Percentiles rank a stretch among this genome's conserved stretches.
These are phyloP conservation scores for Solanum lycopersicoides DNA, from an alignment of 257 asterid species.

Conservation along the genomic window DNA sequence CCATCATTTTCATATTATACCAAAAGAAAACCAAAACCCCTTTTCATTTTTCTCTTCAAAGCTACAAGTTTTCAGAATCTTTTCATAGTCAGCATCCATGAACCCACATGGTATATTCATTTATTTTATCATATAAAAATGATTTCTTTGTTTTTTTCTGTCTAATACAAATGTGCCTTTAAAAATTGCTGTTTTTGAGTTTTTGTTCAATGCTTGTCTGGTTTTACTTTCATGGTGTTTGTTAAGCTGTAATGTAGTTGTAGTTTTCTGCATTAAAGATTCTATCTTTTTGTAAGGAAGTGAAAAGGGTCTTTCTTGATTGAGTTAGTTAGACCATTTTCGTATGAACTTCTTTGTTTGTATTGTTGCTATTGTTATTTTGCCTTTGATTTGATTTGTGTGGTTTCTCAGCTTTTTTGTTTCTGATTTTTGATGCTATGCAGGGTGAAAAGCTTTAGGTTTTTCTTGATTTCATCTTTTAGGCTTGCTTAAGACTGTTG, in stretches of 20 bases:
- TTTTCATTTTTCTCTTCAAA: background rate
- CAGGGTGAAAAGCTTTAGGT: background rate
- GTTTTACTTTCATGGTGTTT: background rate
- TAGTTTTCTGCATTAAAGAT: background rate
- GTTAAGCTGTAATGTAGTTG: background rate
- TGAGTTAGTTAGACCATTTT: background rate
- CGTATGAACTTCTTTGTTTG: background rate
- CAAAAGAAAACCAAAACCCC: background rate
- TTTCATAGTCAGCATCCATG: background rate
- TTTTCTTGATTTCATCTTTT: background rate
- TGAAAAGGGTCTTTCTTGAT: background rate
- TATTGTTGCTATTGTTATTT: background rate
- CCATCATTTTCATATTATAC: background rate
- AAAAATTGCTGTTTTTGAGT: background rate
- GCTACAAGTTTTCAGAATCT: background rate
- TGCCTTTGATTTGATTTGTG: background rate
- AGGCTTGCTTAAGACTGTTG: background rate
- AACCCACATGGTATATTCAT: background rate
- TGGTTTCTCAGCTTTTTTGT: background rate
- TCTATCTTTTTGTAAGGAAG: background rate
- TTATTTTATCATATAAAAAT: background rate
- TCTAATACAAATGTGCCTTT: background rate
- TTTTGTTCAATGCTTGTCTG: background rate
- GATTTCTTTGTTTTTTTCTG: background rate
- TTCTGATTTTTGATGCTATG: background rate